These are phyloP conservation scores for Carallia pectinifolia DNA, from an alignment of 345 rosid species.

Conservation along the genomic window DNA sequence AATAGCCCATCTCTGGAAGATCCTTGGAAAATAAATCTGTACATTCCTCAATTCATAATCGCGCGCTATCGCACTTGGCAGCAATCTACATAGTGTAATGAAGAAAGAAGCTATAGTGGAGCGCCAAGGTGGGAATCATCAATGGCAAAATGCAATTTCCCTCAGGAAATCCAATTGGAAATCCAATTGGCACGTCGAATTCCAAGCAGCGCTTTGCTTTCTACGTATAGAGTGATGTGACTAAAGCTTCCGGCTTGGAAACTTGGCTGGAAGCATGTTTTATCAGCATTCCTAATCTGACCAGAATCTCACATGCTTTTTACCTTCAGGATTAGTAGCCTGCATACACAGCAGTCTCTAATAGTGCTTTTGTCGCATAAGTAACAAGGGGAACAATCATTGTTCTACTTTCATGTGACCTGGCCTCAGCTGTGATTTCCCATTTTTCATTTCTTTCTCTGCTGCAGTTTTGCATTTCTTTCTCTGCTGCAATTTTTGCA, in stretches of 20 bases:
- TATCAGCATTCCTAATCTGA: background rate
- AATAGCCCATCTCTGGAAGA: slow-evolving; percentile 13
- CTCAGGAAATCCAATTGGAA: background rate
- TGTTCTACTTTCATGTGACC: slow-evolving; percentile 54
- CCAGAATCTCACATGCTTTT: background rate
- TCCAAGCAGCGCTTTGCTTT: background rate
- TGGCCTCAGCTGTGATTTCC: slow-evolving; percentile 29
- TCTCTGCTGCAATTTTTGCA: too few relatives aligned
- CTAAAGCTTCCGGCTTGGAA: slow-evolving; percentile 7
- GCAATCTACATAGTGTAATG: background rate
- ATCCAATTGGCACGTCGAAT: background rate
- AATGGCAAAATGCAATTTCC: slow-evolving; percentile 4
- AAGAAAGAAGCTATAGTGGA: background rate
- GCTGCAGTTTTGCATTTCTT: too few relatives aligned
- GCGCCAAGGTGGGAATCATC: background rate
- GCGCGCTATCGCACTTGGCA: background rate
- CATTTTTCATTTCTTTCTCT: too few relatives aligned
- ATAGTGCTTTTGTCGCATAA: background rate
- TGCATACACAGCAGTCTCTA: background rate
- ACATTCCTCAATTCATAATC: slow-evolving; percentile 23
- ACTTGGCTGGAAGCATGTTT: slow-evolving; percentile 11
- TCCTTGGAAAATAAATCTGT: slow-evolving; percentile 37
- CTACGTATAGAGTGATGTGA: background rate
- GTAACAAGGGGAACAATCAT: slow-evolving; percentile 25
- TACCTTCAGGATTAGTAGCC: slow-evolving; percentile 1